A percentile compares a stretch with the other conserved stretches of the same genome.
These are phyloP conservation scores for Telopea speciosissima DNA, from an alignment of 177 flowering plant genomes.

Conservation along the genomic window DNA sequence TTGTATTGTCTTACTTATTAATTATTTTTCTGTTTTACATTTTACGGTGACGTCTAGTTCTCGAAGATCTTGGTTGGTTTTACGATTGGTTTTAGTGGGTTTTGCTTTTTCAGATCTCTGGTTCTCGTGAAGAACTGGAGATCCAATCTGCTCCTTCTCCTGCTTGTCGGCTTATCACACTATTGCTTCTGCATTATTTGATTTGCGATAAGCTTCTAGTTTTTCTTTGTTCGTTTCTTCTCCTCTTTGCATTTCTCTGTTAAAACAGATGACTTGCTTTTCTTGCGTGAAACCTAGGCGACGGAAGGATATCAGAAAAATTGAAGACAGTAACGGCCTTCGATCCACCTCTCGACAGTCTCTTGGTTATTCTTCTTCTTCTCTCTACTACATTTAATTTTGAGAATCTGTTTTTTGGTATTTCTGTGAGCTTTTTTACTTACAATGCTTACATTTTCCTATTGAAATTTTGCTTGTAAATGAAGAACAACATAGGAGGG, in stretches of 20 bases:
- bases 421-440: neutral
- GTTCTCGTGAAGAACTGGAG: neutral
- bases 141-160: neutral
- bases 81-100: neutral
- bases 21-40: no score
- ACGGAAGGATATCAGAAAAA: conserved; percentile 19
- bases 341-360: conserved; percentile 19
- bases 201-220: conserved; percentile 1
- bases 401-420: neutral
- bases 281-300: conserved; percentile 17
- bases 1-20: neutral
- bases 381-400: neutral
- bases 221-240: neutral
- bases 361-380: neutral
- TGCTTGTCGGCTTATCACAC: no score
- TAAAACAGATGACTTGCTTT: conserved; percentile 35
- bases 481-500: conserved; percentile 17
- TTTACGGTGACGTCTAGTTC: neutral
- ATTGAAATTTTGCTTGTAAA: conserved; percentile 5
- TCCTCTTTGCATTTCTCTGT: neutral
- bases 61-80: neutral
- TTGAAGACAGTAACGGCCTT: conserved; percentile 22
- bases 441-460: neutral
- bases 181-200: neutral
- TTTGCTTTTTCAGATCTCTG: neutral